Evolutionary conservation across 176 grass and related monocot genomes (phyloP).

Genomic region (Leersia perrieri): DNA sequence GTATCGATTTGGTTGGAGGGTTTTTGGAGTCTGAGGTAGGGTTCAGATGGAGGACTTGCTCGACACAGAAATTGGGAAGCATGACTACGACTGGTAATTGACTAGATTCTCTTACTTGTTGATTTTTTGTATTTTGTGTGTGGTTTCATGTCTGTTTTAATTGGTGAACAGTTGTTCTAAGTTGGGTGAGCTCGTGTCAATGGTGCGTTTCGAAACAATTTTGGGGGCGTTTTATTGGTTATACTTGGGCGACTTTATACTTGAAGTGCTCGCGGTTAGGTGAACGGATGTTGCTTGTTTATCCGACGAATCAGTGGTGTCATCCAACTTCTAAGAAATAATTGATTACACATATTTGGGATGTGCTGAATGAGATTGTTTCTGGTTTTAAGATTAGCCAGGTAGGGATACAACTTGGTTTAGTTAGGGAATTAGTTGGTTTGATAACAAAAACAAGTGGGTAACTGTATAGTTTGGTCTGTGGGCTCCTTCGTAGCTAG

Average conservation of each 20-base stretch:
- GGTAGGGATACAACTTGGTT: slow-evolving; percentile 20
- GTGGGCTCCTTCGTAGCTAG: slow-evolving; percentile 21
- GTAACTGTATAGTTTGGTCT: slow-evolving; percentile 3
- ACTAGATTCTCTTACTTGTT: background rate
- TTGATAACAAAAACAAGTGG: background rate
- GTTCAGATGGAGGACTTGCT: slow-evolving; percentile 76
- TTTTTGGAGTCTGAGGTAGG: background rate
- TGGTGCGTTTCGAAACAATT: slow-evolving; percentile 5
- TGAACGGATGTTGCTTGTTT: background rate
- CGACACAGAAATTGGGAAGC: slow-evolving; percentile 85
- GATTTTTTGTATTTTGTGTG: background rate
- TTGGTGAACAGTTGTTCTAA: background rate
- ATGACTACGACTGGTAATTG: slow-evolving; percentile 96
- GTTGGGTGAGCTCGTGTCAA: background rate
- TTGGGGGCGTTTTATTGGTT: background rate
- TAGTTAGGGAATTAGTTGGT: slow-evolving; percentile 7
- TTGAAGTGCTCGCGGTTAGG: background rate
- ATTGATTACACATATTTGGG: background rate
- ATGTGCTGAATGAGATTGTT: background rate
- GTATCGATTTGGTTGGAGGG: background rate
- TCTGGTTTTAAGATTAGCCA: background rate
- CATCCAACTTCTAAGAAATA: background rate
- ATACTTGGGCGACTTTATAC: background rate
- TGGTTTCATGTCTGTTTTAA: background rate
- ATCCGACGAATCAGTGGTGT: background rate